These are phyloP conservation scores for Penicillium thymicola DNA, from an alignment of 2,329 filamentous ascomycete genomes.

Conservation along the genomic window DNA sequence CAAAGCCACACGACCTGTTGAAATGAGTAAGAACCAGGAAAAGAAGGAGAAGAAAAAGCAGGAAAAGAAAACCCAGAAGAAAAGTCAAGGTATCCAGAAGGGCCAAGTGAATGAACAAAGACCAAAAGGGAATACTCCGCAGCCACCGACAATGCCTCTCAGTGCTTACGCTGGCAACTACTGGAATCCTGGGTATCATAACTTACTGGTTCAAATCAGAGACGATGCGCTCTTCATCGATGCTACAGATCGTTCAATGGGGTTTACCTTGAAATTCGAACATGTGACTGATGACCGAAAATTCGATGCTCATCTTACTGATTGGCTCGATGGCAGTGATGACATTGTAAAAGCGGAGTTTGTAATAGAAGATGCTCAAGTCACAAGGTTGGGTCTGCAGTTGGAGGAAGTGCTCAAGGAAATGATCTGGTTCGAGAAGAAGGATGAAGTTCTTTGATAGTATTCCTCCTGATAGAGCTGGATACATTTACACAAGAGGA, in stretches of 20 bases:
- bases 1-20: conserved; percentile 1
- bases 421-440: background rate
- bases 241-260: conserved; percentile 31
- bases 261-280: conserved; percentile 32
- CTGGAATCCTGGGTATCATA: conserved; percentile 27
- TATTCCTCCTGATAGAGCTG: background rate
- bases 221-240: conserved; percentile 31
- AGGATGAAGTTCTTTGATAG: background rate
- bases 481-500: background rate
- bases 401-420: background rate
- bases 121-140: background rate
- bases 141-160: conserved; percentile 17
- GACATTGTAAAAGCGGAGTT: background rate
- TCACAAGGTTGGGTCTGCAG: background rate
- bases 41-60: background rate
- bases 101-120: background rate
- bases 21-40: background rate
- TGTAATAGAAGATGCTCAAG: background rate
- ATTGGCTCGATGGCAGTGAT: background rate
- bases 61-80: background rate
- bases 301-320: background rate
- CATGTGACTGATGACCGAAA: conserved; percentile 13
- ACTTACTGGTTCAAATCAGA: conserved; percentile 23
- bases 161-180: conserved; percentile 24
- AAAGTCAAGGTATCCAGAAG: background rate